phyloP scores from a whole-genome alignment of 1,139 yeast genomes.

The Hyphopichia pseudoburtonii region DNA sequence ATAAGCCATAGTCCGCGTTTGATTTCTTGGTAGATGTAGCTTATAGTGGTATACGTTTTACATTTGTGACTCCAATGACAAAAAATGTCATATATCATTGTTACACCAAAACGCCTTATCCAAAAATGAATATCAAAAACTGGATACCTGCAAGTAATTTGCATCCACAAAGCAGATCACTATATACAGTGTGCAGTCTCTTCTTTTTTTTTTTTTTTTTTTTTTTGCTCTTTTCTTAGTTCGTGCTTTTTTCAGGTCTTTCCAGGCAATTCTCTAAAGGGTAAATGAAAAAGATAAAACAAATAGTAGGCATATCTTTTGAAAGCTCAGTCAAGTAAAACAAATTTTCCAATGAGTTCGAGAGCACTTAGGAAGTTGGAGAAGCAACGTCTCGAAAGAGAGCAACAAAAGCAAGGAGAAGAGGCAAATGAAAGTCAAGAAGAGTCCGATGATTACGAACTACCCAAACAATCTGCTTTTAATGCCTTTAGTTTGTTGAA shows the following conservation, averaged over 20 bases:
- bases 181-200: conserved; percentile 1
- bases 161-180: conserved; percentile 10
- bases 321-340: background rate
- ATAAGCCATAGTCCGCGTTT: too few relatives aligned
- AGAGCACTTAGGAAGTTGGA: conserved; percentile 60
- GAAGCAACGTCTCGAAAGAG: conserved; percentile 38
- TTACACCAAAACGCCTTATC: too few relatives aligned
- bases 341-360: conserved; percentile 59
- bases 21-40: too few relatives aligned
- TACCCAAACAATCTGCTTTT: conserved; percentile 3
- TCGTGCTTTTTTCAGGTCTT: background rate
- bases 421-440: conserved; percentile 8
- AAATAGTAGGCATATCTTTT: too few relatives aligned
- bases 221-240: background rate
- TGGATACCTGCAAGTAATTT: too few relatives aligned
- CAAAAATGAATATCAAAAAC: too few relatives aligned
- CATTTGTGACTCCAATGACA: too few relatives aligned
- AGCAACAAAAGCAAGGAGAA: conserved; percentile 13
- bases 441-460: conserved; percentile 3
- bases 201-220: background rate
- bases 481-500: conserved; percentile 4
- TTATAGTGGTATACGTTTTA: too few relatives aligned
- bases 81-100: too few relatives aligned
- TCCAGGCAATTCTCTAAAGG: too few relatives aligned
- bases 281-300: too few relatives aligned